A percentile compares a stretch with the other conserved stretches of the same genome.
These are phyloP conservation scores for Linnemannia zychae DNA, from an alignment of 192 early-diverging fungal species.

Conservation along the genomic window DNA sequence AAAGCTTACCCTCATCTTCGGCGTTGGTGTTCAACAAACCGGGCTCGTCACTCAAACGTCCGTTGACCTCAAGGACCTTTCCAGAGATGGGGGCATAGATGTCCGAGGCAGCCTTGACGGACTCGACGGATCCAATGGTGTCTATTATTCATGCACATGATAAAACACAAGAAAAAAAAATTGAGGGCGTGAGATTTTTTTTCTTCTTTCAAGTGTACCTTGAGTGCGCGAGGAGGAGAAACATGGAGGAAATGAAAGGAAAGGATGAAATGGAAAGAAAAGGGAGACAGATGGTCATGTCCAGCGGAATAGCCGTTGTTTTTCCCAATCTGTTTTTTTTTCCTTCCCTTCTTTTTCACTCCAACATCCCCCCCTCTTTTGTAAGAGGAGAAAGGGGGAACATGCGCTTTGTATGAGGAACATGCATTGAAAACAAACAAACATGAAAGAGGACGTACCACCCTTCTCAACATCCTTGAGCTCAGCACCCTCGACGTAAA, in stretches of 20 bases:
- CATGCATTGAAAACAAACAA: neutral
- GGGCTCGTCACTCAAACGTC: constrained; percentile 73
- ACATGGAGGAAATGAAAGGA: neutral
- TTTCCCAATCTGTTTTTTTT: neutral
- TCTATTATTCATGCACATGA: constrained; percentile 2
- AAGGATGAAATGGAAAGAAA: neutral
- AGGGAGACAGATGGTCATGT: neutral
- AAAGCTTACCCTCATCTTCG: constrained; percentile 75
- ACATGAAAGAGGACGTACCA: constrained; percentile 57
- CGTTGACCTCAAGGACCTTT: constrained; percentile 85
- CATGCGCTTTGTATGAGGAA: neutral
- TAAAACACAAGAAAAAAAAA: no score
- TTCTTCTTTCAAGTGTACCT: neutral
- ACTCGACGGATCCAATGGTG: constrained; percentile 83
- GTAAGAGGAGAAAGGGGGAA: neutral
- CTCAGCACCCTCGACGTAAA: constrained; percentile 90
- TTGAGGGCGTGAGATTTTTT: constrained; percentile 22
- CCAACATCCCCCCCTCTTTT: neutral
- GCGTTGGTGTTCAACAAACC: constrained; percentile 83
- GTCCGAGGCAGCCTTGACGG: constrained; percentile 95
- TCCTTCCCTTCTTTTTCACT: neutral
- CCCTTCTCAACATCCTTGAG: constrained; percentile 70
- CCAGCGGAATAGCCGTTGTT: neutral
- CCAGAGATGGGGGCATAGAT: constrained; percentile 91
- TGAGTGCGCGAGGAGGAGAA: neutral